Base-by-base conservation (phyloP, 345 rosid genomes). In the Pugionium dolabratum region DNA sequence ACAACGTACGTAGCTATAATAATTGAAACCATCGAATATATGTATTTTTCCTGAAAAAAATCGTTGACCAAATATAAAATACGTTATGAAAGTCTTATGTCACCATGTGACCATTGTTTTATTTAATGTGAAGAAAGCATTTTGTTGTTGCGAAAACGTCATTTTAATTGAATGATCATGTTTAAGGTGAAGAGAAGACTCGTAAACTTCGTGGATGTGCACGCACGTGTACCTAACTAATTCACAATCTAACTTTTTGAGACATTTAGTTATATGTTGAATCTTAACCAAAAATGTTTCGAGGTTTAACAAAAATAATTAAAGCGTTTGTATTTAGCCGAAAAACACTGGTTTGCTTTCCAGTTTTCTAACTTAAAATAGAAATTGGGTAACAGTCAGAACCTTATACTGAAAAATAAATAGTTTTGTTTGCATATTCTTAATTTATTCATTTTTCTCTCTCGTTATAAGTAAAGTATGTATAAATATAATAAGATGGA, bases 191-290 rank as follows among this genome's bases (percentile, higher is more conserved):
- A 45, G 29, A 36, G 29, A 64, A 56, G 32, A 41, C 28, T 56
- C 48, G 55, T 44, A 54, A 62, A 53, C 49, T 54, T 45, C 48
- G 57, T 31, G 63, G 50, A 48, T 41, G 64, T 64, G 75, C 59
- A 57, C 42, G 61, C 76, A 72, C 66, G 54, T 65, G 65, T 57
- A 57, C 41, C 67, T 43, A 59, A 65, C 71, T 43, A 59, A 58
- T 59, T 65, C 55, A 58, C 25, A 35, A 10, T 51, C 37, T 5
- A 35, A 43, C 71, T 43, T 72, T 72, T 43, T 25, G 55, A 66
- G 62, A 59, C 71, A 65, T 65, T 29, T 51, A 59, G 48, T 59
- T 72, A 65, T 51, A 59, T 10, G 76, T 10, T 42, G 25, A 57
- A 64, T 50, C 64, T n/a, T 37, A 6, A 10, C 48, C 40, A 1